Evolutionary conservation across 1,284 basidiomycete genomes (phyloP).

Genomic region (Papiliotrema laurentii): DNA sequence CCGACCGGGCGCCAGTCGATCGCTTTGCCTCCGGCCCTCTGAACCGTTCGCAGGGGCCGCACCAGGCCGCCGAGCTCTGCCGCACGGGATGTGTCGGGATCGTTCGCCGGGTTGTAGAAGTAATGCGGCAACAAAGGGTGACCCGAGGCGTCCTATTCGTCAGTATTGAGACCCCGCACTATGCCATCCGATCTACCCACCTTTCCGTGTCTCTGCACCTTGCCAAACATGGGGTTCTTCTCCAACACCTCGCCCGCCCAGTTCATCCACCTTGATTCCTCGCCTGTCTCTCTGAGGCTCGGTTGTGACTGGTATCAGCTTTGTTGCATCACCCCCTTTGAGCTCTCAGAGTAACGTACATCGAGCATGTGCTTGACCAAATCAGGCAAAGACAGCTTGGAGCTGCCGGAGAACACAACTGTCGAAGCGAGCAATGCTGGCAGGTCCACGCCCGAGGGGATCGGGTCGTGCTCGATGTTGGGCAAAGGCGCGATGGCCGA

Average conservation of each 20-base stretch:
- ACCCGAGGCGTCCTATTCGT: conserved; percentile 41
- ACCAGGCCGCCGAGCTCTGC: conserved; percentile 46
- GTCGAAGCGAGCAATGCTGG: conserved; percentile 45
- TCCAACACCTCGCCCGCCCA: conserved; percentile 40
- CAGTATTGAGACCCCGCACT: not conserved
- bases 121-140: conserved; percentile 46
- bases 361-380: conserved; percentile 47
- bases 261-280: conserved; percentile 34
- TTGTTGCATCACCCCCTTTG: not conserved
- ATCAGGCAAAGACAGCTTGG: conserved; percentile 45
- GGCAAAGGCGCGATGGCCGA: not conserved
- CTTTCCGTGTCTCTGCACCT: conserved; percentile 46
- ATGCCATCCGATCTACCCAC: conserved; percentile 17
- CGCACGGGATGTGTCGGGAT: conserved; percentile 42
- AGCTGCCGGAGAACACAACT: conserved; percentile 47
- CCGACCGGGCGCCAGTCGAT: conserved; percentile 49
- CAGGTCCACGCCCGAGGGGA: conserved; percentile 36
- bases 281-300: conserved; percentile 32
- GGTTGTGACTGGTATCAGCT: conserved; percentile 35
- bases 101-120: conserved; percentile 45
- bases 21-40: conserved; percentile 44
- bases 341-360: conserved; percentile 20
- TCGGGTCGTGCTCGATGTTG: conserved; percentile 7
- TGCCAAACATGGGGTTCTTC: conserved; percentile 45
- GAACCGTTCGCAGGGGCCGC: conserved; percentile 43